phyloP scores from a whole-genome alignment of 352 stramenopile genomes.

The Discostella stelligera region DNA sequence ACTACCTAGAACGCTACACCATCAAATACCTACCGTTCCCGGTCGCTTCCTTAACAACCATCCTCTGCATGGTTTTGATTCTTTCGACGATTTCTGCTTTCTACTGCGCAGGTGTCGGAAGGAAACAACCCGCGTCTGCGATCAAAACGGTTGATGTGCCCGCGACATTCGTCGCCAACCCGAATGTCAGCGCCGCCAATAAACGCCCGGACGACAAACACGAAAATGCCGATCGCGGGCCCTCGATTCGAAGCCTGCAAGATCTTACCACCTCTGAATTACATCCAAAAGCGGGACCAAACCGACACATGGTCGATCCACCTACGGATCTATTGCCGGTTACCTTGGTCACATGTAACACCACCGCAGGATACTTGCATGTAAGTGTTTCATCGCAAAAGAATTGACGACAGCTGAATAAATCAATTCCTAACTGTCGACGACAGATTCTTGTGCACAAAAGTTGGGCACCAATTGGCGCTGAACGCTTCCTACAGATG shows the following conservation, averaged over 20 bases:
- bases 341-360: constrained; percentile 19
- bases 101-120: neutral
- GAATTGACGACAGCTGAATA: neutral
- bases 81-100: neutral
- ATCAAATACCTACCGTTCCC: constrained; percentile 1
- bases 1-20: neutral
- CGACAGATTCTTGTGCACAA: constrained; percentile 59
- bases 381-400: constrained; percentile 1
- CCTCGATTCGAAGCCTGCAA: constrained; percentile 11
- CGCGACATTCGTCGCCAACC: neutral
- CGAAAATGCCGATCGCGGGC: neutral
- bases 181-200: neutral
- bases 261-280: constrained; percentile 8
- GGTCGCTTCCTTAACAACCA: neutral
- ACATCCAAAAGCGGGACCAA: constrained; percentile 5
- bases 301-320: constrained; percentile 18
- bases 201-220: neutral
- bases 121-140: neutral
- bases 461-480: constrained; percentile 67
- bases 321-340: constrained; percentile 8
- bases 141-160: neutral
- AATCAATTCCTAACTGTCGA: neutral
- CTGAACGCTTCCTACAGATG: constrained; percentile 69
- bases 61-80: neutral
- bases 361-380: constrained; percentile 18